Base-by-base conservation (phyloP, 192 early-diverging fungal species). In the Podila epicladia region DNA sequence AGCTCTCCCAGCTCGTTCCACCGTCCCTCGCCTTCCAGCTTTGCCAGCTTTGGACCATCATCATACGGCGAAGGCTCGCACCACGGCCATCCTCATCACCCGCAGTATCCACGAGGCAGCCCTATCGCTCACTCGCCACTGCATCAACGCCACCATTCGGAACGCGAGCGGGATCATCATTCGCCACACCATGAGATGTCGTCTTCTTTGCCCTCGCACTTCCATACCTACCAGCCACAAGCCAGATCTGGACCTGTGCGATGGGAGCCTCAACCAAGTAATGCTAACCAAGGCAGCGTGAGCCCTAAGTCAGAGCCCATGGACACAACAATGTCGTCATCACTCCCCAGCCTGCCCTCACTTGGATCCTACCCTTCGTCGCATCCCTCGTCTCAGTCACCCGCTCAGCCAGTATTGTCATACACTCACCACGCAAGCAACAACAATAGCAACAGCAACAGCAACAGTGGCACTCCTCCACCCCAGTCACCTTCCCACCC, bases 201-300 rank as follows among this genome's bases (percentile, higher is more conserved):
- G 2, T 80, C 77, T 0, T 80, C 77, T 2, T 55, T 80, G 29
- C 77, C 77, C 8, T 80, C 77, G 1, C 77, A 80, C 29, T 80
- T 80, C 66, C 71, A 72, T 22, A 64, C 60, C 26, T 13, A 69
- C 71, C 35, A 37, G 7, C 66, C 66, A 62, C 35, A 37, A 37
- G 6, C 35, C 7, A 37, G 35, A 37, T 50, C 70, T 49, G 50
- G 77, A 17, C 66, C 77, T 4, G 28, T 80, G 26, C 77, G 77
- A 0, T 80, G 77, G 77, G 77, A 80, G n/a, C 71, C 35, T 37
- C 35, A 37, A 9, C 35, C 35, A 37, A 37, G 35, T 37, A 37
- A 4, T 37, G 9, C 71, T 28, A 71, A 73, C 49, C 35, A 12
- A 55, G 53, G 8, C 53, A 24, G 13, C 77, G 31, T 38, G 35